Evolutionary conservation across 1,139 yeast genomes (phyloP).

Genomic region (Casaregolazyma suthepensis): DNA sequence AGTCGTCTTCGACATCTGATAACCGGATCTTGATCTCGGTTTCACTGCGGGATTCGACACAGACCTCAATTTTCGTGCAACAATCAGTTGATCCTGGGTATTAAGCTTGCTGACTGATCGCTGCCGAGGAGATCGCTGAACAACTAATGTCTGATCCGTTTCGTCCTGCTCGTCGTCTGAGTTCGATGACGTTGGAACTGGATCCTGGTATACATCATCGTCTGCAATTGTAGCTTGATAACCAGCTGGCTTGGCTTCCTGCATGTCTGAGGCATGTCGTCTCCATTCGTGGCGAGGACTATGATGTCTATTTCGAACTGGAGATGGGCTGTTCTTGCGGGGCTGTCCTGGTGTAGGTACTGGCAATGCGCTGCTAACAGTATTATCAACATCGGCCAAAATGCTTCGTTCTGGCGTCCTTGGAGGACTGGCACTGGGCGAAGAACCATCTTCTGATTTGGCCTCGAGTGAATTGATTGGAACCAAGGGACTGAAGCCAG

Average conservation of each 20-base stretch:
- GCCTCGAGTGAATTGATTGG: slow-evolving; percentile 28
- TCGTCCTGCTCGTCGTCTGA: slow-evolving; percentile 8
- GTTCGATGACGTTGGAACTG: background rate
- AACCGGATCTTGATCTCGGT: slow-evolving; percentile 14
- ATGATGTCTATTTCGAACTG: background rate
- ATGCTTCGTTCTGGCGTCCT: slow-evolving; percentile 73
- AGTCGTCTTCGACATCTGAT: slow-evolving; percentile 21
- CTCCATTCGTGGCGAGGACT: background rate
- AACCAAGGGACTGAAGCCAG: slow-evolving; percentile 70
- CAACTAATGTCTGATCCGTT: slow-evolving; percentile 1
- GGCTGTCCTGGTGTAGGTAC: slow-evolving; percentile 96
- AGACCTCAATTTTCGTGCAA: slow-evolving; percentile 22
- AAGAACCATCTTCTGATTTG: slow-evolving; percentile 7
- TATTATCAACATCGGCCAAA: slow-evolving; percentile 63
- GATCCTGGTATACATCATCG: slow-evolving; percentile 13
- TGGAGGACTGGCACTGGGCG: slow-evolving; percentile 39
- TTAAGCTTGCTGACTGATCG: slow-evolving; percentile 15
- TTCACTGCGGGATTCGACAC: slow-evolving; percentile 23
- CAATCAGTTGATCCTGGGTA: slow-evolving; percentile 19
- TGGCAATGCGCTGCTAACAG: slow-evolving; percentile 69
- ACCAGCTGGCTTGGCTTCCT: background rate
- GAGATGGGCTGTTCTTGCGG: slow-evolving; percentile 44
- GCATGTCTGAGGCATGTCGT: background rate
- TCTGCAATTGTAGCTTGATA: slow-evolving; percentile 17
- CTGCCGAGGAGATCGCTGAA: slow-evolving; percentile 7